phyloP scores from a whole-genome alignment of 371 early-diverging fungal species.

The Thermomucor indicae-seudaticae region DNA sequence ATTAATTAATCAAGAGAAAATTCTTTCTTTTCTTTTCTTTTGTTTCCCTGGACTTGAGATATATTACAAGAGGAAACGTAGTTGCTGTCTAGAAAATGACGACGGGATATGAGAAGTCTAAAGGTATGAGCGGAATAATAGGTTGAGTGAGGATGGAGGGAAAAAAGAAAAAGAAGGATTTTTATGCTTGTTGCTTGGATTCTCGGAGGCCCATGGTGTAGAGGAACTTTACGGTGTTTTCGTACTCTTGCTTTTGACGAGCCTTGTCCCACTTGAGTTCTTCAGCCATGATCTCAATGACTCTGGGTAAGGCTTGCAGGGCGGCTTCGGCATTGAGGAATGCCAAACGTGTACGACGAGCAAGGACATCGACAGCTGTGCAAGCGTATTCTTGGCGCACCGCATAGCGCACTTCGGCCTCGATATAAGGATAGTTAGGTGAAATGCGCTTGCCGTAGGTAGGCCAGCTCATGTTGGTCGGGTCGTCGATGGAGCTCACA shows the following conservation, averaged over 20 bases:
- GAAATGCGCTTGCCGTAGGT: conserved; percentile 78
- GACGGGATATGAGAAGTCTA: neutral
- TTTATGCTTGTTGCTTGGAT: conserved; percentile 1
- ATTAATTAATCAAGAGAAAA: conserved; percentile 15
- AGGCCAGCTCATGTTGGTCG: conserved; percentile 74
- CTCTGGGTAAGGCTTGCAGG: conserved; percentile 76
- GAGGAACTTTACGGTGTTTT: conserved; percentile 74
- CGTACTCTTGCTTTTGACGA: conserved; percentile 66
- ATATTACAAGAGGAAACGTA: no score
- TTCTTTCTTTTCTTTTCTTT: no score
- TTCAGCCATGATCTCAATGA: conserved; percentile 91
- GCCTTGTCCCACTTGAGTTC: conserved; percentile 80
- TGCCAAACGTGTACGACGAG: conserved; percentile 91
- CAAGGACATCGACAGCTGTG: conserved; percentile 93
- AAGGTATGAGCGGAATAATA: neutral
- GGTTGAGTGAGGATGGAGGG: neutral
- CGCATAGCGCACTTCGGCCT: conserved; percentile 95
- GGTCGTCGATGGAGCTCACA: conserved; percentile 78
- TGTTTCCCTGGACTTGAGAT: no score
- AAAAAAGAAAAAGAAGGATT: neutral
- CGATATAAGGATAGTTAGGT: conserved; percentile 89
- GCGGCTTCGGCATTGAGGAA: conserved; percentile 96
- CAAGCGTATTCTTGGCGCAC: conserved; percentile 92
- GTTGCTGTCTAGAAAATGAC: neutral
- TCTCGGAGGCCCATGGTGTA: conserved; percentile 82